A percentile compares a stretch with the other conserved stretches of the same genome.
These are phyloP conservation scores for Epicoccum nigrum DNA, from an alignment of 2,329 filamentous ascomycete genomes.

Conservation along the genomic window DNA sequence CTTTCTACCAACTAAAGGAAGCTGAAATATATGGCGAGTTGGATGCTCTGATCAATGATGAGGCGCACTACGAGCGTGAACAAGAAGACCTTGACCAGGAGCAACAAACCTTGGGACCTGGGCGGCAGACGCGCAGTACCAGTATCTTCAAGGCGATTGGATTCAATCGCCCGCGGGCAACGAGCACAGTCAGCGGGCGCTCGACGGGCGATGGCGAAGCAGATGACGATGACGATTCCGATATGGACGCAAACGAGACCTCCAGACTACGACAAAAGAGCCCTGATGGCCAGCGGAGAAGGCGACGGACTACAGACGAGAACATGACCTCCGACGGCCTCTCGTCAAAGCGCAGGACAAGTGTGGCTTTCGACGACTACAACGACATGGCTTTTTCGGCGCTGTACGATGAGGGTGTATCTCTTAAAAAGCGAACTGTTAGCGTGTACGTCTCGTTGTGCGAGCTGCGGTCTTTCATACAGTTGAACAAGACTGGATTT, in stretches of 20 bases:
- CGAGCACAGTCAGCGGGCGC: slow-evolving; percentile 50
- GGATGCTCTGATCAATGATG: slow-evolving; percentile 75
- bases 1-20: slow-evolving; percentile 90
- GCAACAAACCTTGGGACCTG: slow-evolving; percentile 46
- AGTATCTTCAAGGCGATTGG: slow-evolving; percentile 56
- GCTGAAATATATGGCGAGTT: slow-evolving; percentile 83
- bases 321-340: slow-evolving; percentile 68
- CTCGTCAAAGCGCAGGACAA: slow-evolving; percentile 65
- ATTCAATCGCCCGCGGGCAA: slow-evolving; percentile 51
- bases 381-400: slow-evolving; percentile 76
- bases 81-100: slow-evolving; percentile 45
- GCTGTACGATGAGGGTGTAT: slow-evolving; percentile 74
- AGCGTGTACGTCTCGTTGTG: slow-evolving; percentile 89
- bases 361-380: slow-evolving; percentile 75
- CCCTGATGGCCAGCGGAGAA: slow-evolving; percentile 39
- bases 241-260: slow-evolving; percentile 65
- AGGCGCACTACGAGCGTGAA: slow-evolving; percentile 70
- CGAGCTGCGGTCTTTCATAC: slow-evolving; percentile 93
- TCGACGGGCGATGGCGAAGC: slow-evolving; percentile 57
- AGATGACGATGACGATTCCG: slow-evolving; percentile 58
- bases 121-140: slow-evolving; percentile 50
- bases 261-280: slow-evolving; percentile 51
- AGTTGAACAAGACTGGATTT: slow-evolving; percentile 96
- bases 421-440: slow-evolving; percentile 89
- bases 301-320: slow-evolving; percentile 40